phyloP scores from a whole-genome alignment of 1,284 basidiomycete genomes.

The Marasmius sp. region DNA sequence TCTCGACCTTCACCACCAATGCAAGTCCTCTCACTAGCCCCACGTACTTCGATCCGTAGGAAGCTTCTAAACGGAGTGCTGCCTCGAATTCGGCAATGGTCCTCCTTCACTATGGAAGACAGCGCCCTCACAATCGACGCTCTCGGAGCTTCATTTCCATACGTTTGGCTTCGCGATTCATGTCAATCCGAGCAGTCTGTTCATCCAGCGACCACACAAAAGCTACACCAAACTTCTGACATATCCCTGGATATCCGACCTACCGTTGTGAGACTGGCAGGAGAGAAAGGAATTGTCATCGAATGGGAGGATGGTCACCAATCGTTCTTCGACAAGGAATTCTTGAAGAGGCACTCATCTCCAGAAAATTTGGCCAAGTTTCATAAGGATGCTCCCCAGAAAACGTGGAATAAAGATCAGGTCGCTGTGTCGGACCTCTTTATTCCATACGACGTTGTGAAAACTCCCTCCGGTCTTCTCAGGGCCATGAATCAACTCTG shows the following conservation, averaged over 20 bases:
- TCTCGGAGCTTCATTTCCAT: constrained; percentile 20
- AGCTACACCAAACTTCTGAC: constrained; percentile 73
- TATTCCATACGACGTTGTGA: constrained; percentile 6
- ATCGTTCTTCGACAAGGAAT: constrained; percentile 50
- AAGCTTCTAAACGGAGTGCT: not conserved
- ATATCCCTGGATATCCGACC: constrained; percentile 49
- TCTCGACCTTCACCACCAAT: not conserved
- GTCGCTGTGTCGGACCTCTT: constrained; percentile 12
- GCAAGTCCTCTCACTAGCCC: not conserved
- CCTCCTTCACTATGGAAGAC: constrained; percentile 3
- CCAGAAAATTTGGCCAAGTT: constrained; percentile 15
- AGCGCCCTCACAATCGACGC: constrained; percentile 14
- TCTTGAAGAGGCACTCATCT: constrained; percentile 50
- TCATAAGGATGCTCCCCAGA: constrained; percentile 10
- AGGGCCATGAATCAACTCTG: constrained; percentile 36
- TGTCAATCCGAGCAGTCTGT: constrained; percentile 45
- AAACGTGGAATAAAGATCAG: constrained; percentile 10
- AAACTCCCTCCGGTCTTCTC: constrained; percentile 18
- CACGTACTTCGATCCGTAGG: not conserved
- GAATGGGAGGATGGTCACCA: constrained; percentile 60
- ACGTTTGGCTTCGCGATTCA: constrained; percentile 25
- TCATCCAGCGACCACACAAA: constrained; percentile 76
- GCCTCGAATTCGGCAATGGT: not conserved
- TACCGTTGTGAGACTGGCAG: constrained; percentile 30
- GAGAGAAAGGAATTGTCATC: constrained; percentile 45